Base-by-base conservation (phyloP, 2,329 filamentous ascomycete species). In the Xylariaceae sp. region DNA sequence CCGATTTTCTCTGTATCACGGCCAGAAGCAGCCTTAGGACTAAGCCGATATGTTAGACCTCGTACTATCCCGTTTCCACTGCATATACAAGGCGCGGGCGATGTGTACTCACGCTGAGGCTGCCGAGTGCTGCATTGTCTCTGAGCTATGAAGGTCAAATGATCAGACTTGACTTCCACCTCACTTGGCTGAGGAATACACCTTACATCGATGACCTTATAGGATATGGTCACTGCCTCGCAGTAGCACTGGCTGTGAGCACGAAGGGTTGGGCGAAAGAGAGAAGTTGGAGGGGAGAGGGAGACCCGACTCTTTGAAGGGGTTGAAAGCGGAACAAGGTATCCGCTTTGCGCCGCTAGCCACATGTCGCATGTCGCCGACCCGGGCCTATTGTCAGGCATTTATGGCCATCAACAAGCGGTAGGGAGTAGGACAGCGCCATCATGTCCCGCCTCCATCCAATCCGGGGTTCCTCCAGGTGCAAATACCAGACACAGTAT, bases 1-100 rank as follows among this genome's bases (percentile, higher is more conserved):
- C 60, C 65, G 19, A 70, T 73, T 54, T 71, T 69, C 59, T 76
- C 72, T 13, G 53, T 2, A 37, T 58, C 53, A 13, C 10, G 9
- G 26, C 32, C n/a, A n/a, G n/a, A n/a, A n/a, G n/a, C 53, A 22
- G 8, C 18, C 40, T 54, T 47, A 10, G 47, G 45, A n/a, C 50
- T 58, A 10, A n/a, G 26, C 30, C 13, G 12, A 46, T 13, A 49
- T 19, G 47, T 59, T 50, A 53, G 51, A 44, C 13, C 10, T 12
- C 16, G 13, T 4, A n/a, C n/a, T n/a, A n/a, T n/a, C n/a, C n/a
- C n/a, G n/a, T n/a, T n/a, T n/a, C n/a, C n/a, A n/a, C n/a, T n/a
- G n/a, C n/a, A n/a, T n/a, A 21, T 40, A 3, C 19, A 41, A 7
- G 18, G 21, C 19, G 12, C 8, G 15, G 37, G 29, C 15, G 32